These are phyloP conservation scores for Rubroboletus pulcherrimus DNA, from an alignment of 768 basidiomycete species.

Conservation along the genomic window DNA sequence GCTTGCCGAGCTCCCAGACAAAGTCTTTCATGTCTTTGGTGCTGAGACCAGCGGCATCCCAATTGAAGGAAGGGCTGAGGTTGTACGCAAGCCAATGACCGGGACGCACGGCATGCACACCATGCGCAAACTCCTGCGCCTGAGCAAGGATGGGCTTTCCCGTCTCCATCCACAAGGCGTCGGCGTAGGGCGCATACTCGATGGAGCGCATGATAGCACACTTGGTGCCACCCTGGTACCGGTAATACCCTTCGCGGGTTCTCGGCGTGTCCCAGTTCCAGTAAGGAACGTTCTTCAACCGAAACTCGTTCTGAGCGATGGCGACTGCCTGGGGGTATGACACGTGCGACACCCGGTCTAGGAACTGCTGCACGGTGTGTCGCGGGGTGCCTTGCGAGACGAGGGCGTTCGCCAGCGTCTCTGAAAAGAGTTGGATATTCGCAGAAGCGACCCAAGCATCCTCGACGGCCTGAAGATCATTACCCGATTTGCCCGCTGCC, in stretches of 20 bases:
- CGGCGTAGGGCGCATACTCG: constrained; percentile 92
- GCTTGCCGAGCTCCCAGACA: constrained; percentile 91
- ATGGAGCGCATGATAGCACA: constrained; percentile 90
- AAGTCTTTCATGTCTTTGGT: constrained; percentile 82
- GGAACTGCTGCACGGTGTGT: constrained; percentile 56
- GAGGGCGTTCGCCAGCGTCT: constrained; percentile 65
- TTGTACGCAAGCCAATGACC: constrained; percentile 97
- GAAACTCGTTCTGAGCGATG: constrained; percentile 79
- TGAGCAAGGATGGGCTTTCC: constrained; percentile 90
- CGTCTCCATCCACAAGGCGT: constrained; percentile 95
- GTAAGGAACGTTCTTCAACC: constrained; percentile 68
- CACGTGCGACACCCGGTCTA: constrained; percentile 55
- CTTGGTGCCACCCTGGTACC: constrained; percentile 95
- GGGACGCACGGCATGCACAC: constrained; percentile 78
- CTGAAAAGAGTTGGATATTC: constrained; percentile 74
- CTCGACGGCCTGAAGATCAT: constrained; percentile 81
- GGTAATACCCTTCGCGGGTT: constrained; percentile 94
- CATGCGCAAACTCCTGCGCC: constrained; percentile 86
- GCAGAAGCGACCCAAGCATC: constrained; percentile 83
- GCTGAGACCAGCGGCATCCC: constrained; percentile 89
- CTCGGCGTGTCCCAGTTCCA: constrained; percentile 96
- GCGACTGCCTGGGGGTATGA: constrained; percentile 67
- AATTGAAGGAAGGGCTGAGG: constrained; percentile 89
- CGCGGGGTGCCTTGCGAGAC: constrained; percentile 52
- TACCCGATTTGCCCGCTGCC: constrained; percentile 70